Base-by-base conservation (phyloP, 495 filamentous ascomycete species). In the Ramalina intermedia region DNA sequence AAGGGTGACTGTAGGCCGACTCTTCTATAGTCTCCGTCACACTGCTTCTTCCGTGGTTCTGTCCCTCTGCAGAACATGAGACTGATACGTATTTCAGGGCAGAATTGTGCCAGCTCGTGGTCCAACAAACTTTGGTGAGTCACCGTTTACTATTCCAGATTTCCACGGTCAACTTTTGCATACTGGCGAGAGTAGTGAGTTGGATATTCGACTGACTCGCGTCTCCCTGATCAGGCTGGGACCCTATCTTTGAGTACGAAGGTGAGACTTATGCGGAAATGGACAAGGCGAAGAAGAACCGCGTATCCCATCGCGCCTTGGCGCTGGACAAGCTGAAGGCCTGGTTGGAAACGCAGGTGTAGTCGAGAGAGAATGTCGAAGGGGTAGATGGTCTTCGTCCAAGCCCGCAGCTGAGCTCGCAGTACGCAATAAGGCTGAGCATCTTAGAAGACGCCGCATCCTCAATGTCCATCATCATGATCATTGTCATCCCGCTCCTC, bases 181-280 rank as follows among this genome's bases (percentile, higher is more conserved):
- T 33, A 7, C 7, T 33, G 27, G 27, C 6, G 27, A 33, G 27
- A 1, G 9, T 33, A 33, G 6, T 7, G 27, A 33, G 27, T 33
- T 7, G 27, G 27, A 7, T 12, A 33, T 33, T 7, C 27, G 27
- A 33, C 27, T 33, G 11, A 33, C 27, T 33, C 27, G 11, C 1
- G 7, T 12, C 27, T 33, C 11, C 11, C 3, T 33, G 27, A 33
- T 33, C 27, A 87, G 88, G 88, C 12, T 96, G 93, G 91, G 91
- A 99, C 61, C 78, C 93, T 0, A 84, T 94, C 43, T 99, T 99
- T 57, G 91, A 99, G 66, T 89, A 91, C 57, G 76, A 90, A 54
- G 90, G 89, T 42, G 67, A 87, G 66, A 98, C 91, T 66, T 96
- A 94, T 60, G 93, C 91, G 21, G 91, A 99, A 69, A 99, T 99